Evolutionary conservation across 345 rosid genomes (phyloP), one percentile per base, ranked within the genome.

Genomic region (Populus euphratica): DNA sequence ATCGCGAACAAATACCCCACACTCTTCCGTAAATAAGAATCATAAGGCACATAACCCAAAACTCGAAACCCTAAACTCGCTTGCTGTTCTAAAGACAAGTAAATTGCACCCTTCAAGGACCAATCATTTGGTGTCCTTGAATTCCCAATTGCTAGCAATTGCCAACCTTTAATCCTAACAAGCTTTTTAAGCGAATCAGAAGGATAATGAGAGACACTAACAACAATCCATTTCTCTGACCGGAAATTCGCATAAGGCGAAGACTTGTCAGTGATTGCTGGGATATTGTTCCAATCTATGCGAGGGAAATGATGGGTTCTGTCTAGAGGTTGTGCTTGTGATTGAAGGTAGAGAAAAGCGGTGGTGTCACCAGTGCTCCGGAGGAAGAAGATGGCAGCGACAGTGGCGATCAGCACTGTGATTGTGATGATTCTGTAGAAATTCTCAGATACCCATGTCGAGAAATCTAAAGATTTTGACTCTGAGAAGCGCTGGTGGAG

Each of bases 1-100:
- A 96, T 90, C 4, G 99, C 99, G 41, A 94, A 96, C 86, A 96
- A 85, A 78, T 96, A 96, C 70, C 98, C 99, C 2, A 92, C 92
- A 74, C 80, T 92, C 79, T 96, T 96, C 85, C 98, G 83, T 64
- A 96, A 91, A 72, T 83, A 90, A n/a, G 98, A 92, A 81, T 89
- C 92, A 72, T 88, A 94, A n/a, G 99, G 98, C 89, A 96, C 77
- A 82, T 78, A 93, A 83, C 90, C 94, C 63, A 89, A 77, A 27
- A 94, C 88, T 25, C 93, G 87, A 78, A 84, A 96, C 65, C 94
- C 95, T 83, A 96, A 80, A 59, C 75, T 87, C 27, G 97, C 97
- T 82, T 94, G 99, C 80, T 86, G 90, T 75, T 94, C 99, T 10
- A 96, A 80, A 56, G 99, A 94, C 78, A 96, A 67, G 85, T 83